These are phyloP conservation scores for Pseudoneurospora amorphoporcata DNA, from an alignment of 495 filamentous ascomycete species.

Conservation along the genomic window DNA sequence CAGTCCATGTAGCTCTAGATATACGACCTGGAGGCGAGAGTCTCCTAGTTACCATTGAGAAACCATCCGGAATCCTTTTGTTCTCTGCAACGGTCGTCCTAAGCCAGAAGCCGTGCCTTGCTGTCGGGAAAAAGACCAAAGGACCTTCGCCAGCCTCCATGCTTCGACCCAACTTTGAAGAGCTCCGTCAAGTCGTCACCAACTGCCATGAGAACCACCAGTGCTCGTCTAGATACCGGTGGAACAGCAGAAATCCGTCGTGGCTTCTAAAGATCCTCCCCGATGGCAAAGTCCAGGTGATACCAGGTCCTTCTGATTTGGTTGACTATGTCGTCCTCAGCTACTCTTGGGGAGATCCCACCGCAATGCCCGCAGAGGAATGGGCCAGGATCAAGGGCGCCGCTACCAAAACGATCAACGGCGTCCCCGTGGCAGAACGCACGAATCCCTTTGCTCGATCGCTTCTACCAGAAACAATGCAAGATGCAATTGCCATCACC, in stretches of 20 bases:
- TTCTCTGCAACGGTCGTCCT: constrained; percentile 14
- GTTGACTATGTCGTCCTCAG: constrained; percentile 25
- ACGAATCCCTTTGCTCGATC: constrained; percentile 9
- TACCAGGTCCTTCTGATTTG: constrained; percentile 2
- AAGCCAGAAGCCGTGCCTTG: background rate
- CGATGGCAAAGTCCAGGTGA: constrained; percentile 8
- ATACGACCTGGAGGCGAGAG: constrained; percentile 9
- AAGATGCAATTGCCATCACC: constrained; percentile 17
- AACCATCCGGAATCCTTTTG: background rate
- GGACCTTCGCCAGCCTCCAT: background rate
- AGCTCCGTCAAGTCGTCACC: constrained; percentile 11
- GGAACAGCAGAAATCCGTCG: constrained; percentile 21
- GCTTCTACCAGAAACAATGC: constrained; percentile 18
- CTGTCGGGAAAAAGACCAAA: constrained; percentile 3
- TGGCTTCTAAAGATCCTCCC: constrained; percentile 22
- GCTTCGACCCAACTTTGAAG: constrained; percentile 12
- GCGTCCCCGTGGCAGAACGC: constrained; percentile 15
- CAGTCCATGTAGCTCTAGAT: constrained; percentile 10
- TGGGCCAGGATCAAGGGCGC: constrained; percentile 23
- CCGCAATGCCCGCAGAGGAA: constrained; percentile 16
- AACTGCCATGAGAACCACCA: constrained; percentile 20
- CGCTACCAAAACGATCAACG: constrained; percentile 18
- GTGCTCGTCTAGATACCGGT: constrained; percentile 20
- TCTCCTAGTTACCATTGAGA: constrained; percentile 10
- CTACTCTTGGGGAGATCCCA: constrained; percentile 24